Evolutionary conservation across 106 monocot species (phyloP), one percentile per base, ranked within the genome.

Genomic region (Hemerocallis citrina): DNA sequence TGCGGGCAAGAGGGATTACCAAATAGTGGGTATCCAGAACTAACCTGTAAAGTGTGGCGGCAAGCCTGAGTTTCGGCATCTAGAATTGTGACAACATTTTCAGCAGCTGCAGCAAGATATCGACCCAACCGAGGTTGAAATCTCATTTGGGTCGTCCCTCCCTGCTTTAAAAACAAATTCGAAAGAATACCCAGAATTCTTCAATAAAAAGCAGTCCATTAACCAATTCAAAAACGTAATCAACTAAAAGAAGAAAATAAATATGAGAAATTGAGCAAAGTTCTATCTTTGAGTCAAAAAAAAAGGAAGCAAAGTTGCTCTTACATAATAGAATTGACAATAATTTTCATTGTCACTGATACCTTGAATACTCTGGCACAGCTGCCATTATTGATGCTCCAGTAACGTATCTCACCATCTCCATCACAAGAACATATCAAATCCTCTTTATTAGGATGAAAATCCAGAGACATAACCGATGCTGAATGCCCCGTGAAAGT

Each of bases 331-430:
- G n/a, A n/a, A n/a, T n/a, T n/a, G n/a, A 52, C n/a, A 52, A 24
- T 41, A 31, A 14, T n/a, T n/a, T n/a, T n/a, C n/a, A 49, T 7
- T 5, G 49, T 10, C 2, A n/a, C 3, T 24, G 10, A 44, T 80
- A 88, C 93, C 89, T 85, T 85, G 57, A 89, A 89, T 47, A 85
- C 79, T 63, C 75, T 55, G 20, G 84, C 50, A 70, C 82, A 93
- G 34, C 69, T 93, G 52, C 93, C 89, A 73, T 93, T 93, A 23
- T 85, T 93, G 32, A 93, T 93, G 63, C 93, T 93, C 93, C 93
- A 93, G 55, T 75, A 85, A 2, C 93, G 93, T 41, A 93, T 81
- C 63, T 93, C 93, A 24, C 89, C 82, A 59, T 89, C 85, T 39
- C 75, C 74, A 75, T 93, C 93, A 68, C 89, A 93, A 3, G 93